These are phyloP conservation scores for Venturia asperata DNA, from an alignment of 2,329 filamentous ascomycete genomes.

Conservation along the genomic window DNA sequence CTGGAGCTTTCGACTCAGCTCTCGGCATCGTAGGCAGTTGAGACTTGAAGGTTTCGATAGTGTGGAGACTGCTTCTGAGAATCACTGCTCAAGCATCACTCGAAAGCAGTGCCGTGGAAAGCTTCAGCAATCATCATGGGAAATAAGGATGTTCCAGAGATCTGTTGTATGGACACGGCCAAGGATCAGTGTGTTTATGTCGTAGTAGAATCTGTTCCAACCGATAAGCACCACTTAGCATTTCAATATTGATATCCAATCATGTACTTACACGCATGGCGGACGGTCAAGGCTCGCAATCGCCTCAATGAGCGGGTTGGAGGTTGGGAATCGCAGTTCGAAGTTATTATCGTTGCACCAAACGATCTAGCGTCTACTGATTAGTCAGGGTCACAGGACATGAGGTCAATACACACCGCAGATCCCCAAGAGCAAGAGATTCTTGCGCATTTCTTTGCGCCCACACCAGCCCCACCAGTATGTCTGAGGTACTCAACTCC, in stretches of 20 bases:
- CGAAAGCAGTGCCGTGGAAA: neutral
- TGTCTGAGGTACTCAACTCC: neutral
- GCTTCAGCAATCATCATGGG: neutral
- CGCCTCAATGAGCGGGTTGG: neutral
- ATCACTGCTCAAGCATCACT: neutral
- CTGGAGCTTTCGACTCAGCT: neutral
- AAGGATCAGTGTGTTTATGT: neutral
- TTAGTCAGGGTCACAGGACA: neutral
- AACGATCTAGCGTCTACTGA: neutral
- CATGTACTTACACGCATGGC: neutral
- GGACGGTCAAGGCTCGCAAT: neutral
- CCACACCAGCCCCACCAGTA: neutral
- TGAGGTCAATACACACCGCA: neutral
- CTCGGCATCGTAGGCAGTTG: neutral
- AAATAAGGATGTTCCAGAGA: neutral
- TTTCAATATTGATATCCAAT: no score
- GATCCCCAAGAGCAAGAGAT: neutral
- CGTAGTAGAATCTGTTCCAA: neutral
- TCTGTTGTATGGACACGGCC: neutral
- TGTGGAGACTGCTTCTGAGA: no score
- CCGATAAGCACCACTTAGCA: neutral
- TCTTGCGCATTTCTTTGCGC: neutral
- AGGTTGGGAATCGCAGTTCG: neutral
- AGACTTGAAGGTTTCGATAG: no score
- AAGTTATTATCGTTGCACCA: constrained; percentile 7